Percentiles rank a stretch among this genome's conserved stretches.
These are phyloP conservation scores for Fragaria ananassa DNA, from an alignment of 306 rosid genomes.

Conservation along the genomic window DNA sequence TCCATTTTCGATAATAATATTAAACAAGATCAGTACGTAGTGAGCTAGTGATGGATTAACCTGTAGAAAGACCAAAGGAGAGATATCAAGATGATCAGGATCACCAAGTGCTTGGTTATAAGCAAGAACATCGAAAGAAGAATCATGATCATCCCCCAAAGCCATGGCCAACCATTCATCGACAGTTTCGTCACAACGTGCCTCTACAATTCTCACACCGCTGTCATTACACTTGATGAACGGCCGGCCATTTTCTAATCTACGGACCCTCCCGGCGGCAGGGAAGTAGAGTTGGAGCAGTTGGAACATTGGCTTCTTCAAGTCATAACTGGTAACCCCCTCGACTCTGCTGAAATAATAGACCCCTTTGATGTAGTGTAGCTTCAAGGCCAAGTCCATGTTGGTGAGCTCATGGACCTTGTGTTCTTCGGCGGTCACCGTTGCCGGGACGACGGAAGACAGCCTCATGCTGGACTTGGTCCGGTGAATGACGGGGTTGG, in stretches of 20 bases:
- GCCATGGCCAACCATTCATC: slow-evolving; percentile 40
- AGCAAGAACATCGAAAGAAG: slow-evolving; percentile 27
- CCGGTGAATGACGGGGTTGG: neutral
- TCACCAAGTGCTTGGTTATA: slow-evolving; percentile 48
- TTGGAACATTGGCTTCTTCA: slow-evolving; percentile 57
- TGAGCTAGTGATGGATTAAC: slow-evolving; percentile 13
- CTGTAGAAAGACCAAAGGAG: slow-evolving; percentile 73
- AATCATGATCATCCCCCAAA: slow-evolving; percentile 24
- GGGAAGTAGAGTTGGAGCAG: slow-evolving; percentile 37
- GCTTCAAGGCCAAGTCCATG: slow-evolving; percentile 66
- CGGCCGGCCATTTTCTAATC: slow-evolving; percentile 38
- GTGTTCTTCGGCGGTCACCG: slow-evolving; percentile 23
- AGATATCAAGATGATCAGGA: slow-evolving; percentile 60
- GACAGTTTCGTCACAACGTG: slow-evolving; percentile 35
- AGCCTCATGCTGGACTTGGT: slow-evolving; percentile 18
- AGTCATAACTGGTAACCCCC: slow-evolving; percentile 37
- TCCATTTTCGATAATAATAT: no score
- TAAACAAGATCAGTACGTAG: no score
- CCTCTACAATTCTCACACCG: slow-evolving; percentile 67
- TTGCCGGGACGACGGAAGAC: slow-evolving; percentile 74
- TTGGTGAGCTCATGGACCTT: slow-evolving; percentile 33
- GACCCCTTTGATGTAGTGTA: slow-evolving; percentile 60
- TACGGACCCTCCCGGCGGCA: slow-evolving; percentile 57
- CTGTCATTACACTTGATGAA: slow-evolving; percentile 71
- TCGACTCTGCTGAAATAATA: slow-evolving; percentile 43